Conservation (phyloP, 2,329 filamentous ascomycete species). For the Metarhizium album region DNA sequence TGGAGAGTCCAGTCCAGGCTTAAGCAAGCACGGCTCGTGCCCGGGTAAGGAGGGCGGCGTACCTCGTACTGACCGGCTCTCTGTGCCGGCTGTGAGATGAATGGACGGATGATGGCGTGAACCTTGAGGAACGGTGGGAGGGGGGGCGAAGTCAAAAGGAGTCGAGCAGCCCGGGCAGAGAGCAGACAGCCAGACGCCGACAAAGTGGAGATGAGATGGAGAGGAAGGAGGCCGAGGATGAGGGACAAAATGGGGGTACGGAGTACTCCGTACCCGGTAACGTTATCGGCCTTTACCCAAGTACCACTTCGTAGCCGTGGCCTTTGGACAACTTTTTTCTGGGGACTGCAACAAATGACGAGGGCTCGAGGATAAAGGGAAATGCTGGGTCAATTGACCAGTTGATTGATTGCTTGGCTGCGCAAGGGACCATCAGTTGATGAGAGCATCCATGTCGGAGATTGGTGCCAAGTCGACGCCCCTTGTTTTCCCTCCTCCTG, state of each 20-base stretch:
- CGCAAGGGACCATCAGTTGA: too few relatives aligned
- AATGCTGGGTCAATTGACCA: too few relatives aligned
- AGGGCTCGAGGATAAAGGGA: too few relatives aligned
- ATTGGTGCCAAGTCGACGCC: too few relatives aligned
- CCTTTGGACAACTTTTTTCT: too few relatives aligned
- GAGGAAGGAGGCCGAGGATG: background rate
- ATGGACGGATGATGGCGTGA: background rate
- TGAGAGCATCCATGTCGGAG: too few relatives aligned
- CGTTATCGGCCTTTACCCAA: too few relatives aligned
- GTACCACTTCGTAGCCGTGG: too few relatives aligned
- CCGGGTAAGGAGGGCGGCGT: background rate
- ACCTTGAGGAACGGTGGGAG: background rate
- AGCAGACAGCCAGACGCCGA: background rate
- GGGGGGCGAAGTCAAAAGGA: slow-evolving; percentile 1
- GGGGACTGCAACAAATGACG: too few relatives aligned
- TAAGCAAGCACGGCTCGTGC: background rate
- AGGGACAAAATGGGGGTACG: background rate
- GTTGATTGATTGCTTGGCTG: too few relatives aligned
- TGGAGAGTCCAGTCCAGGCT: background rate
- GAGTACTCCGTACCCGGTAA: too few relatives aligned
- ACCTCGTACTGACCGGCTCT: background rate
- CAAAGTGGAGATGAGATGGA: background rate
- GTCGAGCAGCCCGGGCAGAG: background rate
- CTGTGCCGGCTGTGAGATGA: background rate
- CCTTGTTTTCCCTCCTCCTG: too few relatives aligned